Evolutionary conservation across 805 yeast genomes (phyloP), one percentile per base, ranked within the genome.

Genomic region (Myxozyma mucilagina): DNA sequence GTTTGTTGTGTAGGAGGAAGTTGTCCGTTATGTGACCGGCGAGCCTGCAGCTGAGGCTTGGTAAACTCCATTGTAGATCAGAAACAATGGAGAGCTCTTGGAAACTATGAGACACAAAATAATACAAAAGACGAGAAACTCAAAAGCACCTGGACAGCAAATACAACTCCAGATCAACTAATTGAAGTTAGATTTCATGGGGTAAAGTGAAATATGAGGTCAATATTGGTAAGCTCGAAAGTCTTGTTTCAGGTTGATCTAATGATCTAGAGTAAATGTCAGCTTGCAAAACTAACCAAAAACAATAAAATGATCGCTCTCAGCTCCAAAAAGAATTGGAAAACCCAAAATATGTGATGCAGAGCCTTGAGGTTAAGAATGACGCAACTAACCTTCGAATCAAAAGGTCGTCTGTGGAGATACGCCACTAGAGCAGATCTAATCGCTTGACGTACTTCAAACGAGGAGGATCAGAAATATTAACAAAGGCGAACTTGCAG

Each of bases 1-100:
- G 34, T 31, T 4, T 36, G 16, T 14, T 42, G 34, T 20, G 42
- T 31, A 1, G 48, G 38, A 18, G 48, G 55, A 32, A 41, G 53
- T 35, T 53, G 53, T 16, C 38, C 48, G 31, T 51, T 52, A 47
- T 59, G 50, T 32, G 59, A 54, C 34, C 56, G 49, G 31, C 61
- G 53, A 35, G 49, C 29, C 39, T 58, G 61, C 24, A 53, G 35
- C 45, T 45, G 57, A 18, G 58, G 56, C 53, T 50, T 36, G 13
- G 54, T 57, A 38, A 52, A 57, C 29, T 52, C 56, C 61, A 57
- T 57, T 16, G 29, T 18, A 18, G 53, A 39, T 29, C 42, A 38
- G 4, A 34, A 16, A 13, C 42, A 34, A 14, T 16, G 32, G 34
- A 36, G 29, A 36, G 32, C 13, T 32, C 2, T 42, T 39, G 32